These are phyloP conservation scores for Pseudohyphozyma bogoriensis DNA, from an alignment of 768 basidiomycete genomes.

Conservation along the genomic window DNA sequence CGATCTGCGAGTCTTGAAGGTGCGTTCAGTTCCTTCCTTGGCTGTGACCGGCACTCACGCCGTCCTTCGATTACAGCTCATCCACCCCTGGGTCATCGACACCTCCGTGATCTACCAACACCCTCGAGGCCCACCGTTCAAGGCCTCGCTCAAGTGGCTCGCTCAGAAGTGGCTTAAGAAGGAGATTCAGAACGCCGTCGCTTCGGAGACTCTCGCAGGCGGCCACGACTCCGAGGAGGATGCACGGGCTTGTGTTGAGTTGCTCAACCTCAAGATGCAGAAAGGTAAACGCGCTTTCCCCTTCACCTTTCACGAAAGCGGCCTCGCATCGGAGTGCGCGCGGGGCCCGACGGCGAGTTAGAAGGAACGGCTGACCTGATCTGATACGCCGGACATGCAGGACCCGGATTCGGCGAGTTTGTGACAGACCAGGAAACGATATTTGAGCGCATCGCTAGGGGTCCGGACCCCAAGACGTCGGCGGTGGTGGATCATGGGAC, in stretches of 20 bases:
- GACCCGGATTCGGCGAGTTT: conserved; percentile 73
- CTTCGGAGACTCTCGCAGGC: conserved; percentile 40
- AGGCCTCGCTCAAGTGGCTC: conserved; percentile 94
- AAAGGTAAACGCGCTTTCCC: conserved; percentile 45
- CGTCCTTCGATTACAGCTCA: conserved; percentile 40
- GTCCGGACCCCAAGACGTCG: conserved; percentile 31
- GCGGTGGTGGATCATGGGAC: conserved; percentile 82
- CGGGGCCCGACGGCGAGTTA: neutral
- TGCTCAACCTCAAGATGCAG: conserved; percentile 69
- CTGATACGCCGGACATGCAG: conserved; percentile 34
- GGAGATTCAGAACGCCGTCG: conserved; percentile 60
- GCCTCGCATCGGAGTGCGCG: too few relatives aligned
- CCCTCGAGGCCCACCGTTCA: conserved; percentile 82
- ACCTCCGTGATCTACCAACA: conserved; percentile 85
- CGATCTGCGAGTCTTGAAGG: conserved; percentile 74
- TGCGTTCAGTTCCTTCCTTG: neutral
- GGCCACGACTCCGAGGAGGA: conserved; percentile 95
- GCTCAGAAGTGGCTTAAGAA: conserved; percentile 84
- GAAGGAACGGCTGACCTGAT: too few relatives aligned
- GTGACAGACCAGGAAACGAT: conserved; percentile 75
- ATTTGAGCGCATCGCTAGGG: conserved; percentile 68
- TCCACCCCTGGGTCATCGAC: conserved; percentile 80
- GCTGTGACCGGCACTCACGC: neutral
- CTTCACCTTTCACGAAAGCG: neutral
- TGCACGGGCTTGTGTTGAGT: conserved; percentile 73